Percentiles rank a stretch among this genome's conserved stretches.
phyloP scores from a whole-genome alignment of 2,329 filamentous ascomycete species.

The Beauveria sp. region DNA sequence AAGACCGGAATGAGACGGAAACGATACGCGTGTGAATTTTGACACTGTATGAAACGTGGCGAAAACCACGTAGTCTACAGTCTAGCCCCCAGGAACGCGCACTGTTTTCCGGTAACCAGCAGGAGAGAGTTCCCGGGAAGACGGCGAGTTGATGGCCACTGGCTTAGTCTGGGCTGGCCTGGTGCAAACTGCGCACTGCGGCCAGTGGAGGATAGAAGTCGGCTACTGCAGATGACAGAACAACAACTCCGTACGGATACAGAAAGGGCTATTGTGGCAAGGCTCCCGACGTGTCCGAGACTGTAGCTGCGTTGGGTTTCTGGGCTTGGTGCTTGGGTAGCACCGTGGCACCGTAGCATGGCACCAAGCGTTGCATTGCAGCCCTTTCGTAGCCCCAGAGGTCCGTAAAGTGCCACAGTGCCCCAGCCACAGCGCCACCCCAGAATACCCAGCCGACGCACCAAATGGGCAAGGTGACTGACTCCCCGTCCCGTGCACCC shows the following conservation, averaged over 20 bases:
- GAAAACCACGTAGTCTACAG: background rate
- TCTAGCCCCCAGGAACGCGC: background rate
- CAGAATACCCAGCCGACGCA: background rate
- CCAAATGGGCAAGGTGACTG: slow-evolving; percentile 8
- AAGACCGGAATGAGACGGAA: slow-evolving; percentile 1
- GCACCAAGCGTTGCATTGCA: background rate
- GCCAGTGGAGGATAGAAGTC: background rate
- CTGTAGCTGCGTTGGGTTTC: background rate
- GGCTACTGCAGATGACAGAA: background rate
- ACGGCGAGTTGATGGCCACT: background rate
- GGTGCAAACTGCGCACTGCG: background rate
- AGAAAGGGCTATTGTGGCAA: slow-evolving; percentile 3
- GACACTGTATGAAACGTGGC: background rate
- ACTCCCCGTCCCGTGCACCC: background rate
- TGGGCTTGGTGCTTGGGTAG: no score
- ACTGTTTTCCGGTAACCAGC: background rate
- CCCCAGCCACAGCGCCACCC: background rate
- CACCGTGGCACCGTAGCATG: no score
- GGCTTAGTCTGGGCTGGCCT: background rate
- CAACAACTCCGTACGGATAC: no score
- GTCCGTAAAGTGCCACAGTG: background rate
- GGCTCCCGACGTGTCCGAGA: slow-evolving; percentile 6
- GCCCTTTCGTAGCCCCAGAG: background rate
- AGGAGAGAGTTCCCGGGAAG: background rate
- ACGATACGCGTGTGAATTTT: background rate